A percentile compares a stretch with the other conserved stretches of the same genome.
These are phyloP conservation scores for Erodium moschatum DNA, from an alignment of 441 rosid species.

Conservation along the genomic window DNA sequence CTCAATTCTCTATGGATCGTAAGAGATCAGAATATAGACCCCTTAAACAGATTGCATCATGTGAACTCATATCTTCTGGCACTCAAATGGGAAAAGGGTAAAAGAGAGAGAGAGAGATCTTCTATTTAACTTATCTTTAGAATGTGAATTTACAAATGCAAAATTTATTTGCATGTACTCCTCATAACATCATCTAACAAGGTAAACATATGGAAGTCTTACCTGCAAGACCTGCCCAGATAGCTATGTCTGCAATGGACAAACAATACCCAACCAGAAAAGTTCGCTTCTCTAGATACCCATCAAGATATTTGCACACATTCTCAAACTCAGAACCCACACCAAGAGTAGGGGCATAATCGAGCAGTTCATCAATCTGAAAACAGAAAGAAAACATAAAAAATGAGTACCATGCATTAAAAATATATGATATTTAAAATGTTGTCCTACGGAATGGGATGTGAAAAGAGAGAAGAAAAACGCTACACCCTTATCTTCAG, in stretches of 20 bases:
- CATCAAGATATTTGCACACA: slow-evolving; percentile 52
- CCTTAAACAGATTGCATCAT: too few relatives aligned
- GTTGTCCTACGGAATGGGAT: not conserved
- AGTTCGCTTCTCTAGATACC: slow-evolving; percentile 41
- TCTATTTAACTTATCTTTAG: too few relatives aligned
- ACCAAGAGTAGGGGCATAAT: slow-evolving; percentile 51
- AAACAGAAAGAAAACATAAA: slow-evolving; percentile 8
- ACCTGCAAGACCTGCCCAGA: slow-evolving; percentile 90
- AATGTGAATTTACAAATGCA: not conserved
- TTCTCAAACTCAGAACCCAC: slow-evolving; percentile 75
- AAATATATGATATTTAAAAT: not conserved
- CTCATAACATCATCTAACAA: slow-evolving; percentile 1
- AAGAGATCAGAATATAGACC: too few relatives aligned
- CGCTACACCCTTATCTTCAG: not conserved
- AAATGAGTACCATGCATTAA: not conserved
- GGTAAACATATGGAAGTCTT: slow-evolving; percentile 12
- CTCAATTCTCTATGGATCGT: too few relatives aligned
- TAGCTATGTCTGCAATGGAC: slow-evolving; percentile 72
- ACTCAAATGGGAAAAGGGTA: too few relatives aligned
- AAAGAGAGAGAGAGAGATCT: too few relatives aligned
- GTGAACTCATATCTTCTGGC: too few relatives aligned
- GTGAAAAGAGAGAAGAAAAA: too few relatives aligned
- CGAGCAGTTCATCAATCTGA: slow-evolving; percentile 82
- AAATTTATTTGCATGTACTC: not conserved
- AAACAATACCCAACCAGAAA: slow-evolving; percentile 55